Base-by-base conservation (phyloP, 108 stramenopile genomes). In the Epithemia pelagica region DNA sequence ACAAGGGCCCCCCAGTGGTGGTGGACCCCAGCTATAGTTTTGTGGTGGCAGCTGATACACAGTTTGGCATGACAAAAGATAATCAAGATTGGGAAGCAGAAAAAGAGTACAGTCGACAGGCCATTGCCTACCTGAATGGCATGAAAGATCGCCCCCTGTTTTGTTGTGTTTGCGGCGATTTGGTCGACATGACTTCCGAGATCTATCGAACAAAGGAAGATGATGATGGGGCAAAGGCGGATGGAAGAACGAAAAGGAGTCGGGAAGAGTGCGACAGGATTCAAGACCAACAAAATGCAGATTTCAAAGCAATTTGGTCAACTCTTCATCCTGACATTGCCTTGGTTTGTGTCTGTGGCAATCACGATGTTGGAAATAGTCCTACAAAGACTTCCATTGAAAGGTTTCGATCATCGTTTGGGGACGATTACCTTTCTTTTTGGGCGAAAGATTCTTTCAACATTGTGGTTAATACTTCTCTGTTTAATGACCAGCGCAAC, bases 291-390 rank as follows among this genome's bases (percentile, higher is more conserved):
- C 83, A 89, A 59, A 70, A 78, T 56, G 58, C 57, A 27, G 81
- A 85, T 33, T 88, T 85, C 64, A 72, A 89, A 72, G 52, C 51
- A 27, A 70, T 75, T 18, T 87, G 79, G 75, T 51, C 68, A 3
- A 58, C 56, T 27, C 68, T 92, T 2, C 77, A 92, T 63, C 63
- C 75, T 18, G 78, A 79, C 58, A 92, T 92, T 74, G 83, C 83
- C 2, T 54, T 92, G 32, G 86, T 92, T 22, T 92, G 91, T 62
- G 58, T 89, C 24, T 92, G 91, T 68, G 91, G 91, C 18, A 92
- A 92, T 65, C 88, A 92, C 62, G 76, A 92, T 66, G 72, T 92
- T 26, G 91, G 88, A 0, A 87, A 92, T 68, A 66, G 79, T 32
- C 91, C 91, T 0, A 86, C 82, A 7, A 72, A 65, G 5, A 28